A percentile compares a stretch with the other conserved stretches of the same genome.
These are phyloP conservation scores for Aspergillus proliferans DNA, from an alignment of 2,329 filamentous ascomycete species.

Conservation along the genomic window DNA sequence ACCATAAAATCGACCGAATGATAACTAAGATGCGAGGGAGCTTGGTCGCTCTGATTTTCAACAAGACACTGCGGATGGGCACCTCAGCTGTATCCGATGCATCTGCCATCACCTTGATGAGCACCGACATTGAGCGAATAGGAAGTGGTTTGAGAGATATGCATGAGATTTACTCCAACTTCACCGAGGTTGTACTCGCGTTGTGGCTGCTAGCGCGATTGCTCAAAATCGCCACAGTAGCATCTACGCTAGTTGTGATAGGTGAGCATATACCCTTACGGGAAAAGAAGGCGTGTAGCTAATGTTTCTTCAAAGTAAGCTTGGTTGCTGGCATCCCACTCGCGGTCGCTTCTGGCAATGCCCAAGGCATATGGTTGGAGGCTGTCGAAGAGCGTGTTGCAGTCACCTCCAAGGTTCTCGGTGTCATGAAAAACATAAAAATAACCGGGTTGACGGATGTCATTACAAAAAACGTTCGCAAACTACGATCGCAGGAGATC, in stretches of 20 bases:
- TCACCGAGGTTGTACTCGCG: conserved; percentile 41
- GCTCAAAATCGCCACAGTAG: conserved; percentile 39
- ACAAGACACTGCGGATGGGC: conserved; percentile 31
- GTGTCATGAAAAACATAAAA: conserved; percentile 48
- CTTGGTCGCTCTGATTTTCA: conserved; percentile 47
- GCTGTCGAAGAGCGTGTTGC: conserved; percentile 47
- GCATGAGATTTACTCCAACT: conserved; percentile 43
- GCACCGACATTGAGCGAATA: conserved; percentile 42
- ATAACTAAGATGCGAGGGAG: conserved; percentile 40
- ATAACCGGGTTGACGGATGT: conserved; percentile 43
- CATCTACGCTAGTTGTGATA: conserved; percentile 40
- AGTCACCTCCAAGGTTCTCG: conserved; percentile 43
- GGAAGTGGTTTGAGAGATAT: conserved; percentile 35
- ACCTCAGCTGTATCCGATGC: conserved; percentile 30
- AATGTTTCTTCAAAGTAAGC: conserved; percentile 3
- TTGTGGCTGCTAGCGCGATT: conserved; percentile 39
- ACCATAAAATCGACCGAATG: conserved; percentile 38
- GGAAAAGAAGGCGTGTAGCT: too few relatives aligned
- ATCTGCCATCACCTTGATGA: conserved; percentile 41
- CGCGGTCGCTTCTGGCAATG: conserved; percentile 5
- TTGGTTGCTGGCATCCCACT: neutral
- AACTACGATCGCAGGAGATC: conserved; percentile 36
- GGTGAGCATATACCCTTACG: conserved; percentile 17
- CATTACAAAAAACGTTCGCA: conserved; percentile 34
- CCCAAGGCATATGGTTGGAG: conserved; percentile 45